These are phyloP conservation scores for Coemansia interrupta DNA, from an alignment of 192 early-diverging fungal species.

Conservation along the genomic window DNA sequence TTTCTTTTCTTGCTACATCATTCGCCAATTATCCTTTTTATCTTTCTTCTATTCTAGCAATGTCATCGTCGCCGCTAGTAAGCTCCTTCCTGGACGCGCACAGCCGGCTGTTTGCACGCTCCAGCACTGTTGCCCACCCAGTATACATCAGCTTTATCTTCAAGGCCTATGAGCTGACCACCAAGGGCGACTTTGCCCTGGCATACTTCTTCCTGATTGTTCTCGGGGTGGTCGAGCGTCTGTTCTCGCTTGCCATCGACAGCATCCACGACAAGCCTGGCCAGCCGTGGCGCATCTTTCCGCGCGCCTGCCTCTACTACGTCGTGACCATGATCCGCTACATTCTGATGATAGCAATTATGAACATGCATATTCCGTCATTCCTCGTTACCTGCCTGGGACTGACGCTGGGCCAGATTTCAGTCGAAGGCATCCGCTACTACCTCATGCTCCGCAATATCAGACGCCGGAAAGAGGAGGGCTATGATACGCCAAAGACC, in stretches of 20 bases:
- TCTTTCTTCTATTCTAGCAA: background rate
- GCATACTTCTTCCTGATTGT: slow-evolving; percentile 48
- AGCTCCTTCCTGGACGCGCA: slow-evolving; percentile 24
- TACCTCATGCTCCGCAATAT: slow-evolving; percentile 23
- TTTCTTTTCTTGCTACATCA: slow-evolving; percentile 11
- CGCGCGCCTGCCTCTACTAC: slow-evolving; percentile 47
- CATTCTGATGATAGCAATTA: slow-evolving; percentile 50
- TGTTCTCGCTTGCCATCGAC: slow-evolving; percentile 40
- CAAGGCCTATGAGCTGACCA: slow-evolving; percentile 36
- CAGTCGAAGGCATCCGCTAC: slow-evolving; percentile 41
- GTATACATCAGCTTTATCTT: slow-evolving; percentile 44
- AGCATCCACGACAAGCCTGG: slow-evolving; percentile 47
- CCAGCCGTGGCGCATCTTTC: slow-evolving; percentile 51
- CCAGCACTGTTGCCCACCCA: background rate
- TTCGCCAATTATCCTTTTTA: background rate
- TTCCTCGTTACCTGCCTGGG: slow-evolving; percentile 38
- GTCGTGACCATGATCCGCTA: slow-evolving; percentile 47
- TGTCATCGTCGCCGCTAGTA: background rate
- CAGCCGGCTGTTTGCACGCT: slow-evolving; percentile 21
- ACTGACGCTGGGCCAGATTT: slow-evolving; percentile 44
- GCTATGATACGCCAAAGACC: slow-evolving; percentile 16
- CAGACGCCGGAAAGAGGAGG: slow-evolving; percentile 4
- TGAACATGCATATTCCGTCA: slow-evolving; percentile 34
- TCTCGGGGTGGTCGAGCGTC: slow-evolving; percentile 42
- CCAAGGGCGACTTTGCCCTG: slow-evolving; percentile 29